phyloP scores from a whole-genome alignment of 805 yeast species.

The Barnettozyma pratensis region DNA sequence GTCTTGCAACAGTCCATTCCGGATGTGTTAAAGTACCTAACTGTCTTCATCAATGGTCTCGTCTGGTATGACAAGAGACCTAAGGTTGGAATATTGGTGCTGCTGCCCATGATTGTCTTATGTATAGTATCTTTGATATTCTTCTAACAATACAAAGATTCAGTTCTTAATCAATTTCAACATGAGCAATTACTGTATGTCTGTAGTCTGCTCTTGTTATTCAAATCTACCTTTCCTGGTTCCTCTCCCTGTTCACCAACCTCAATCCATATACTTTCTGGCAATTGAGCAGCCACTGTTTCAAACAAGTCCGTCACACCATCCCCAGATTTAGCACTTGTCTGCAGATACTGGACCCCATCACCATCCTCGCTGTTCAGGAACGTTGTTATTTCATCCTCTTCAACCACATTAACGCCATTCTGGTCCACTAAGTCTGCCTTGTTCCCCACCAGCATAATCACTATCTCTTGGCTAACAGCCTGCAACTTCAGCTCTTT shows the following conservation, averaged over 20 bases:
- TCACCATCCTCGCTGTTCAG: not conserved
- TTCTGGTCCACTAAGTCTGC: constrained; percentile 43
- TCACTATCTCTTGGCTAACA: constrained; percentile 56
- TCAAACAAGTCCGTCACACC: constrained; percentile 46
- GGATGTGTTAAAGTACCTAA: not conserved
- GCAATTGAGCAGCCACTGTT: constrained; percentile 42
- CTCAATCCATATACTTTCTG: constrained; percentile 24
- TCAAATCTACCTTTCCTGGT: constrained; percentile 29
- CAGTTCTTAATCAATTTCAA: not conserved
- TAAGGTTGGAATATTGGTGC: not conserved
- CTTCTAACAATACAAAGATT: too few relatives aligned
- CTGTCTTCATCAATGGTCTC: constrained; percentile 1
- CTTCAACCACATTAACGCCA: constrained; percentile 20
- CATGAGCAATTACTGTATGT: not conserved
- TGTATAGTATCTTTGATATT: not conserved
- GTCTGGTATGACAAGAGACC: not conserved
- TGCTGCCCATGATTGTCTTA: not conserved
- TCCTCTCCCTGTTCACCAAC: constrained; percentile 15
- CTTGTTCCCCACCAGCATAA: constrained; percentile 87
- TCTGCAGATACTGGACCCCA: constrained; percentile 12
- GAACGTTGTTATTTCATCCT: constrained; percentile 5
- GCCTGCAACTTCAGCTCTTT: constrained; percentile 77
- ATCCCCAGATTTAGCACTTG: constrained; percentile 58
- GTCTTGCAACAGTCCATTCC: not conserved
- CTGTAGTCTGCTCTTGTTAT: constrained; percentile 6